phyloP scores from a whole-genome alignment of 352 stramenopile genomes.

The Phytophthora aleatoria region DNA sequence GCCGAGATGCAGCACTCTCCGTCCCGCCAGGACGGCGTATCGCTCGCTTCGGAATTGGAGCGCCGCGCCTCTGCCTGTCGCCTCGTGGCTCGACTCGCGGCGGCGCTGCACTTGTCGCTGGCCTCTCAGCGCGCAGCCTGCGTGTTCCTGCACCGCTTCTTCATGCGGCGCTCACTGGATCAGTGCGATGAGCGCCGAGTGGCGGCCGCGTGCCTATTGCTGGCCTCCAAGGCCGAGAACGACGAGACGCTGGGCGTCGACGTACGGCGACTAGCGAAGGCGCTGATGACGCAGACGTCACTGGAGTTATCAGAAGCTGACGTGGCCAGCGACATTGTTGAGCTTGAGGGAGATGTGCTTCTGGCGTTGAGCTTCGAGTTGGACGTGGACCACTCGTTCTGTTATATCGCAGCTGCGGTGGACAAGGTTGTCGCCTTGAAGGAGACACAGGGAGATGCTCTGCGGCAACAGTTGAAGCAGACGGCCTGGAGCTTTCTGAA shows the following conservation, averaged over 20 bases:
- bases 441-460: conserved; percentile 7
- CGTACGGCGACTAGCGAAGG: conserved; percentile 32
- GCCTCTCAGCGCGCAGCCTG: conserved; percentile 44
- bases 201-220: conserved; percentile 47
- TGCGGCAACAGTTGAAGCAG: conserved; percentile 38
- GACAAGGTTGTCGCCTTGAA: conserved; percentile 37
- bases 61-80: conserved; percentile 34
- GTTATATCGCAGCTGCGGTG: conserved; percentile 48
- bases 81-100: conserved; percentile 39
- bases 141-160: conserved; percentile 61
- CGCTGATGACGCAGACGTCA: conserved; percentile 8
- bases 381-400: conserved; percentile 50
- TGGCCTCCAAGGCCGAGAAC: conserved; percentile 58
- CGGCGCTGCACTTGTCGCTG: conserved; percentile 37
- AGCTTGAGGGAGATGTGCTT: conserved; percentile 50
- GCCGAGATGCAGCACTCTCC: conserved; percentile 38
- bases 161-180: conserved; percentile 42
- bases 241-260: conserved; percentile 34
- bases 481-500: conserved; percentile 62
- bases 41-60: conserved; percentile 33
- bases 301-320: conserved; percentile 9
- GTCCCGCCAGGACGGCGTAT: conserved; percentile 38
- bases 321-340: conserved; percentile 15
- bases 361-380: conserved; percentile 53
- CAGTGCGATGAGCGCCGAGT: conserved; percentile 33